Evolutionary conservation across 169 alveolate species (phyloP), one percentile per base, ranked within the genome.

Genomic region (Eimeria sp.): DNA sequence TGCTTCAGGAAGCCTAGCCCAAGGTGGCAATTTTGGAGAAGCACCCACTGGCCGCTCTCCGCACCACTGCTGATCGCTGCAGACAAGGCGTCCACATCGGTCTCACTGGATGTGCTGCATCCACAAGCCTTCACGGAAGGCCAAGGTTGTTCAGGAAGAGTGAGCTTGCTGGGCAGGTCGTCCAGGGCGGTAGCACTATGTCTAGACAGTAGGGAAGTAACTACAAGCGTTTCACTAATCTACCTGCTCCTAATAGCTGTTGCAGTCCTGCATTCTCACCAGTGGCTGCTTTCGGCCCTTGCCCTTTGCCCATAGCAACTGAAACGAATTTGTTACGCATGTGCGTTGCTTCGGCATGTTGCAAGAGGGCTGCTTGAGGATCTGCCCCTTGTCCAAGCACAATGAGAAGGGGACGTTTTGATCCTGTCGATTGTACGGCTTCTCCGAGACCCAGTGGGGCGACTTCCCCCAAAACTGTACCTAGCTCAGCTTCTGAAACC

Each of bases 1-100:
- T 98, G 98, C 63, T 99, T 98, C 99, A 99, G 98, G 98, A 98
- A 99, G 58, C 99, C 97, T 51, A 97, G 96, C 13, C 99, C 99
- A 94, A 99, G 98, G 97, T 99, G 99, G 95, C 99, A 99, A 95
- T 99, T 99, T 97, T 98, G 98, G 91, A 99, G 97, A 27, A 98
- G 97, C 63, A 98, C 99, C 99, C 99, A 99, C 54, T 98, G 98
- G 87, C 99, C 99, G 84, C 97, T 97, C 83, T 92, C 91, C 63
- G 96, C 95, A 22, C 99, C 99, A 82, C 98, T 99, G 94, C 97
- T 98, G 45, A 99, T 98, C n/a, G 97, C 98, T 65, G 96, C 88
- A 75, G 76, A 40, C 75, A 89, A 27, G 73, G 57, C 45, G 82
- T 14, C 61, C 80, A 18, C 43, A 63, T 45, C 45, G 3, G 4